These are phyloP conservation scores for Caloboletus inedulis DNA, from an alignment of 1,284 basidiomycete genomes.

Conservation along the genomic window DNA sequence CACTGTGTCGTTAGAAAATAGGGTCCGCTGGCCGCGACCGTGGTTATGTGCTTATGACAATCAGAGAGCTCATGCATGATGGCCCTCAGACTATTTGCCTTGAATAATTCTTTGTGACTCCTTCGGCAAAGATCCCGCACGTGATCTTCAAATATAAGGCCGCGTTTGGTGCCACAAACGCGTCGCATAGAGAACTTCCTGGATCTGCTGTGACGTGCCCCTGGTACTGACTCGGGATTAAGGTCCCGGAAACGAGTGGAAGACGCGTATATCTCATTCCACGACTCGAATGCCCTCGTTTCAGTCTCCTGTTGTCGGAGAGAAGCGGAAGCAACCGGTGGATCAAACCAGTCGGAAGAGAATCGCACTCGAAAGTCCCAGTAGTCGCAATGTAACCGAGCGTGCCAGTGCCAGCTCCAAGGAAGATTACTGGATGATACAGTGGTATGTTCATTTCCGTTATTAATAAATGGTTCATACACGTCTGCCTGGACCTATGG, in stretches of 20 bases:
- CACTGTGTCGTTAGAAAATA: not conserved
- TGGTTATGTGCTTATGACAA: not conserved
- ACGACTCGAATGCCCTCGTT: constrained; percentile 15
- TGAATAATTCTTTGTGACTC: not conserved
- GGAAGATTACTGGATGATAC: constrained; percentile 63
- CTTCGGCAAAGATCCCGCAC: constrained; percentile 21
- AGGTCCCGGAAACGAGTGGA: not conserved
- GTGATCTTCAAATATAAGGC: too few species aligned
- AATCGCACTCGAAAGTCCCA: constrained; percentile 28
- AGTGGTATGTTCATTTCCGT: constrained; percentile 47
- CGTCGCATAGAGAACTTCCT: constrained; percentile 8
- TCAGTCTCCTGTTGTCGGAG: constrained; percentile 20
- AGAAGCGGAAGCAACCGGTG: constrained; percentile 30
- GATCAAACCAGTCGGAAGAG: constrained; percentile 36
- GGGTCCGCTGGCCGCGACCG: not conserved
- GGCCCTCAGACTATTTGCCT: too few species aligned
- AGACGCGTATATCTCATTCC: not conserved
- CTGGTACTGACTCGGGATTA: not conserved
- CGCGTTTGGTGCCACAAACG: constrained; percentile 24
- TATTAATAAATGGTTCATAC: not conserved
- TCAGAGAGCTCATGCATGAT: not conserved
- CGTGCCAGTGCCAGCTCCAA: constrained; percentile 7
- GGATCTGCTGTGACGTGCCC: constrained; percentile 2
- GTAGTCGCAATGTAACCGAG: constrained; percentile 12
- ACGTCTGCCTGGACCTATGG: constrained; percentile 6